These are phyloP conservation scores for Melampsora americana DNA, from an alignment of 1,284 basidiomycete species.

Conservation along the genomic window DNA sequence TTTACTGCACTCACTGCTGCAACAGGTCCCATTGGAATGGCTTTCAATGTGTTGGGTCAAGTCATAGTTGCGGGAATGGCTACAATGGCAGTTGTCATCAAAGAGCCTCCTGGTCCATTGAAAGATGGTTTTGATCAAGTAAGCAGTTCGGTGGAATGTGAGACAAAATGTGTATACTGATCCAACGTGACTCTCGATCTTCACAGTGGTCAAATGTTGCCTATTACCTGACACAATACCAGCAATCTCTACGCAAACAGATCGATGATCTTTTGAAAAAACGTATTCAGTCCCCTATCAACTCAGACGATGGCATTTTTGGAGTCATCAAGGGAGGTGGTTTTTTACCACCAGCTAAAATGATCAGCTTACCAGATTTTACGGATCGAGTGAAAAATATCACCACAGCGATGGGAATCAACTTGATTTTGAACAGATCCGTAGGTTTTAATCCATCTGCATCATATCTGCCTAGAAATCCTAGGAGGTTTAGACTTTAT, in stretches of 20 bases:
- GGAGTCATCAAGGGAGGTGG: constrained; percentile 25
- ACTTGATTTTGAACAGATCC: constrained; percentile 23
- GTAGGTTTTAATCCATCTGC: constrained; percentile 4
- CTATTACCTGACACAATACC: constrained; percentile 29
- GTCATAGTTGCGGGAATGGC: constrained; percentile 22
- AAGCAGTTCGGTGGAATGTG: not conserved
- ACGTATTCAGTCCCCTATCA: constrained; percentile 14
- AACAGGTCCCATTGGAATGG: constrained; percentile 10
- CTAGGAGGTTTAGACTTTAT: not conserved
- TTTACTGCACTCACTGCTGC: too few relatives aligned
- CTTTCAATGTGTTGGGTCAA: constrained; percentile 20
- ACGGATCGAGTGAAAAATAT: constrained; percentile 13
- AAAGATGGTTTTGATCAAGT: constrained; percentile 39
- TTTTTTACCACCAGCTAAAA: constrained; percentile 9
- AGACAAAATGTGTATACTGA: not conserved
- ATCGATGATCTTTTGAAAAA: constrained; percentile 9
- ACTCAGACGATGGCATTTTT: constrained; percentile 32
- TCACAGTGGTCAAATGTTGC: constrained; percentile 30
- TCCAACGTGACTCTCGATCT: not conserved
- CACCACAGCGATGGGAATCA: constrained; percentile 20
- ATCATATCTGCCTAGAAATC: not conserved
- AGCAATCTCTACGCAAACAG: constrained; percentile 17
- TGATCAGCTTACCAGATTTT: constrained; percentile 5
- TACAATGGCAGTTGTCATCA: constrained; percentile 3
- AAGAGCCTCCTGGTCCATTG: constrained; percentile 32